These are phyloP conservation scores for Collybia mongolica DNA, from an alignment of 768 basidiomycete genomes.

Conservation along the genomic window DNA sequence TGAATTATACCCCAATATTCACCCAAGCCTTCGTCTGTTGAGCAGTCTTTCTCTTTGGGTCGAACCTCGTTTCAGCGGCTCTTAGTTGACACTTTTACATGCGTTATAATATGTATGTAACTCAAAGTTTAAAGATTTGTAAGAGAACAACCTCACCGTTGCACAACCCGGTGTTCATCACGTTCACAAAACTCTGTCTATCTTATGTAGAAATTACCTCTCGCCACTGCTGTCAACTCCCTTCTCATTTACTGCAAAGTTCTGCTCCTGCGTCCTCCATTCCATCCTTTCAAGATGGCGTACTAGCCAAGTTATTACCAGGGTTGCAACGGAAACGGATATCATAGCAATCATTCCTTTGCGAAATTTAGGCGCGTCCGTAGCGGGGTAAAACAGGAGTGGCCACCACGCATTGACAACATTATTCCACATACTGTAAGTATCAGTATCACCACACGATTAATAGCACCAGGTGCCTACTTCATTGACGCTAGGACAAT, in stretches of 20 bases:
- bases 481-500: slow-evolving; percentile 80
- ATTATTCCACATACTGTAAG: slow-evolving; percentile 64
- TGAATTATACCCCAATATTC: not conserved
- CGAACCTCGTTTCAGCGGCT: not conserved
- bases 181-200: no score
- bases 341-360: slow-evolving; percentile 75
- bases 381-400: slow-evolving; percentile 70
- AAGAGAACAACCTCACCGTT: no score
- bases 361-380: slow-evolving; percentile 64
- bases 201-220: no score
- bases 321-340: slow-evolving; percentile 53
- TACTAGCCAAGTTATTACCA: slow-evolving; percentile 53
- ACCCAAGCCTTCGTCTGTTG: not conserved
- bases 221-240: no score
- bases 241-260: no score
- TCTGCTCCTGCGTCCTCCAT: not conserved
- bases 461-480: slow-evolving; percentile 25
- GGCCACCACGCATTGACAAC: slow-evolving; percentile 71
- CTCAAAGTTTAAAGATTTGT: no score
- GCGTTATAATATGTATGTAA: not conserved
- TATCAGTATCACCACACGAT: no score
- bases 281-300: slow-evolving; percentile 50
- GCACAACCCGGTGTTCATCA: no score
- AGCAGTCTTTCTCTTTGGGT: not conserved
- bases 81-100: not conserved